Evolutionary conservation across 2,329 filamentous ascomycete genomes (phyloP), one percentile per base, ranked within the genome.

Genomic region (Aspergillus ruber): DNA sequence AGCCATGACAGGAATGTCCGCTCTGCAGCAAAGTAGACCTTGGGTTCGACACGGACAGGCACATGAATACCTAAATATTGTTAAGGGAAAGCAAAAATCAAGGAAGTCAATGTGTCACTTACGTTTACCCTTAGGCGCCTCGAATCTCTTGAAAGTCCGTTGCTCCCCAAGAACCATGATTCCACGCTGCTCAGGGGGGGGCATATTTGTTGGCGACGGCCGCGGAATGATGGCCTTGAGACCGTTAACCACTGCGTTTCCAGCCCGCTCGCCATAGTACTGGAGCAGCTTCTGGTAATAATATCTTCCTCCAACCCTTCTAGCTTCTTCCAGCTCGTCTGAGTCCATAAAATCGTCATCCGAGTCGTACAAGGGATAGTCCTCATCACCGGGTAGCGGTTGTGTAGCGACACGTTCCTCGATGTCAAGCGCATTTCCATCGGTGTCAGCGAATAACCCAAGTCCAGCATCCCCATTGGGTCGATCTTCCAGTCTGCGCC

Each of bases 1-100:
- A 98, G 86, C 90, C 93, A 98, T 53, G 89, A 88, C 48, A 98
- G 79, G 72, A 96, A 98, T 1, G 93, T 98, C 55, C 93, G 82
- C 70, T 98, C 93, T 1, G 90, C 90, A 18, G 93, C 93, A 65
- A 98, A 95, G 69, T 90, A 95, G 44, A 98, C 93, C 72, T 98
- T 98, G 29, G 93, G 93, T 69, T 98, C 93, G 29, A 98, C 90
- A 43, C 93, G 84, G 47, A 97, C 85, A 12, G 91, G 91, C 20
- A 98, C 93, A 61, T 97, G 91, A 50, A 98, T 97, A 67, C 88
- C 88, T 81, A 76, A 66, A 15, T 39, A 13, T 4, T 13, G 48
- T 9, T 60, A 47, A 58, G 50, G 20, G 21, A 21, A 38, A 40
- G 20, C n/a, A 33, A 3, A 5, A 8, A 12, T 13, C 15, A 4